These are phyloP conservation scores for Eutrema yunnanense DNA, from an alignment of 345 rosid species.

Conservation along the genomic window DNA sequence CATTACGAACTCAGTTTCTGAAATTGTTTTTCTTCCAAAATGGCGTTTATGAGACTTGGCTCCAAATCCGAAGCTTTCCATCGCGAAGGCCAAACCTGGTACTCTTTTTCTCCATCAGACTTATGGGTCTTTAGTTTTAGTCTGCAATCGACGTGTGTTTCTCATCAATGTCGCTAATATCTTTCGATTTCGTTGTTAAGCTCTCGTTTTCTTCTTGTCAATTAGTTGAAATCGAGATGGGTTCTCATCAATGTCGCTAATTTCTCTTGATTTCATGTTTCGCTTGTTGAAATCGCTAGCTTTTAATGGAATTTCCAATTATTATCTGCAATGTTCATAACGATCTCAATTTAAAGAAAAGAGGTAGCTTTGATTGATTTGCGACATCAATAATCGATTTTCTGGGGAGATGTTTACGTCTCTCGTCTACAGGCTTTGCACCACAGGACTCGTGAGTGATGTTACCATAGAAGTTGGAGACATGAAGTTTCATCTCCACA, in stretches of 20 bases:
- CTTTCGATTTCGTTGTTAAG: not conserved
- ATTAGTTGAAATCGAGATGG: not conserved
- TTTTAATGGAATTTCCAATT: not conserved
- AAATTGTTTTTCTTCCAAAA: conserved; percentile 16
- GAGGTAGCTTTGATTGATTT: not conserved
- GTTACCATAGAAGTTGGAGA: conserved; percentile 57
- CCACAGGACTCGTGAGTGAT: conserved; percentile 72
- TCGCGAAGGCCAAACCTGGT: conserved; percentile 61
- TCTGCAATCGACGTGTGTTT: not conserved
- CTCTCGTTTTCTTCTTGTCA: not conserved
- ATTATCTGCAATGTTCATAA: not conserved
- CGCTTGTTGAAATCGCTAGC: not conserved
- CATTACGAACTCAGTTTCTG: not conserved
- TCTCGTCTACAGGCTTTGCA: conserved; percentile 46
- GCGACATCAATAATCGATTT: not conserved
- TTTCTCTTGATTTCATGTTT: too few species aligned
- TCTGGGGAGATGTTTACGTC: not conserved
- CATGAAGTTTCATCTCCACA: conserved; percentile 71
- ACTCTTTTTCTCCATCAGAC: not conserved
- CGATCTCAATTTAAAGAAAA: not conserved
- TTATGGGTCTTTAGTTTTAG: not conserved
- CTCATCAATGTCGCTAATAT: not conserved
- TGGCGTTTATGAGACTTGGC: conserved; percentile 74
- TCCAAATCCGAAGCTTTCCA: conserved; percentile 67
- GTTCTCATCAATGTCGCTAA: not conserved